Evolutionary conservation across 2,329 filamentous ascomycete species (phyloP).

Genomic region (Trichophyton schoenleinii): DNA sequence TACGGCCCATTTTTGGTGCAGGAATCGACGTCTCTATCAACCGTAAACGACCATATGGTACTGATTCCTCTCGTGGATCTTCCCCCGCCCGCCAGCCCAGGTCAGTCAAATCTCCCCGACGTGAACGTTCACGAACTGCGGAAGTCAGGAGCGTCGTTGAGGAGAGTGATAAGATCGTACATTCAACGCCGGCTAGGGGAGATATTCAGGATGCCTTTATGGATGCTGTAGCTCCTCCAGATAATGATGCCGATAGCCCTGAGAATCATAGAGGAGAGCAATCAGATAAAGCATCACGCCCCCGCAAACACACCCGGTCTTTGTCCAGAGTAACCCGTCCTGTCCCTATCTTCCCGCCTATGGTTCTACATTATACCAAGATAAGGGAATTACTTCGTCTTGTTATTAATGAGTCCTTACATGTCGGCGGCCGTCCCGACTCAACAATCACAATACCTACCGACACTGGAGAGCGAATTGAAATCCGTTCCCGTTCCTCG

Average conservation of each 20-base stretch:
- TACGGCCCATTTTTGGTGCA: conserved; percentile 31
- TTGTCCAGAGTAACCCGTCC: conserved; percentile 23
- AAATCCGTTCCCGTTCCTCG: conserved; percentile 32
- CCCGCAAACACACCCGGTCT: conserved; percentile 18
- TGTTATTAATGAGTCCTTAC: conserved; percentile 37
- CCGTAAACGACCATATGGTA: conserved; percentile 34
- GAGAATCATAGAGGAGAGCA: conserved; percentile 52
- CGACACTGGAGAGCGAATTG: conserved; percentile 34
- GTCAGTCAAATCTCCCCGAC: conserved; percentile 20
- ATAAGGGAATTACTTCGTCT: conserved; percentile 35
- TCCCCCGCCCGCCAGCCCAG: conserved; percentile 21
- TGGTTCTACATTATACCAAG: conserved; percentile 32
- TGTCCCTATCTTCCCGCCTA: conserved; percentile 21
- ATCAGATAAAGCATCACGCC: background rate
- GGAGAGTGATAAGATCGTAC: conserved; percentile 31
- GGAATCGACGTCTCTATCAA: conserved; percentile 33
- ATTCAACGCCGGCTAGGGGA: conserved; percentile 27
- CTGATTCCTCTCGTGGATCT: conserved; percentile 24
- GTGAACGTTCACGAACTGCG: conserved; percentile 28
- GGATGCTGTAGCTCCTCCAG: conserved; percentile 23
- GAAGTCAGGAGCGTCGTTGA: conserved; percentile 32
- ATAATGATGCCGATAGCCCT: conserved; percentile 71
- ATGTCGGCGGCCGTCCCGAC: conserved; percentile 37
- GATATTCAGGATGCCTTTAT: conserved; percentile 23
- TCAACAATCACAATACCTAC: conserved; percentile 35